Conservation (phyloP, 495 filamentous ascomycete genomes). For the Baudoinia panamericana region DNA sequence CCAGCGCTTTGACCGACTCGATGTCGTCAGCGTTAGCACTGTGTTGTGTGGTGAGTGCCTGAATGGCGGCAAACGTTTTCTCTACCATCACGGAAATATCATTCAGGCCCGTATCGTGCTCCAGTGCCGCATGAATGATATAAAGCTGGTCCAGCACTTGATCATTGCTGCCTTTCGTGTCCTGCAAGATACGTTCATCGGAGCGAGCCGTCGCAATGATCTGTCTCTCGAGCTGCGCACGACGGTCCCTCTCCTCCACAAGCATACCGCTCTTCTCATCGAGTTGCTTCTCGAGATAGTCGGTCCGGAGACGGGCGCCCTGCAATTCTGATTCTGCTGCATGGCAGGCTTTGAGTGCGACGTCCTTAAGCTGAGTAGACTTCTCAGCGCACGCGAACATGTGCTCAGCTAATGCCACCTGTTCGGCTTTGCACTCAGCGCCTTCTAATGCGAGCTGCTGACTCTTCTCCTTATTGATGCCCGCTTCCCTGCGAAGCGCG, state of each 20-base stretch:
- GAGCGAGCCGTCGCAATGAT: slow-evolving; percentile 7
- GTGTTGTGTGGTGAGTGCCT: slow-evolving; percentile 1
- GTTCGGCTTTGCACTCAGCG: slow-evolving; percentile 2
- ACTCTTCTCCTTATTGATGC: neutral
- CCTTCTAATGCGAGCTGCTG: slow-evolving; percentile 4
- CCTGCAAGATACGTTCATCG: slow-evolving; percentile 6
- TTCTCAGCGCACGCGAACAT: neutral
- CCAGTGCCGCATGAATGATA: slow-evolving; percentile 9
- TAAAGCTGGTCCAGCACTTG: slow-evolving; percentile 21
- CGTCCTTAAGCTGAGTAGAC: slow-evolving; percentile 1
- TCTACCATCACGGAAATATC: neutral
- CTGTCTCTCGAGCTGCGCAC: slow-evolving; percentile 20
- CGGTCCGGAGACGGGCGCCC: neutral
- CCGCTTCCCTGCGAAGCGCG: slow-evolving; percentile 6
- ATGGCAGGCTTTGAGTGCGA: slow-evolving; percentile 3
- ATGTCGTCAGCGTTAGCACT: slow-evolving; percentile 8
- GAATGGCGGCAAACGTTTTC: slow-evolving; percentile 4
- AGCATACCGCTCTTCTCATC: slow-evolving; percentile 15
- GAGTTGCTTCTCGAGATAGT: slow-evolving; percentile 16
- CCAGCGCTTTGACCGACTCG: slow-evolving; percentile 3
- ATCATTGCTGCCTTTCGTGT: slow-evolving; percentile 10
- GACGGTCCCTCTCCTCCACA: slow-evolving; percentile 19
- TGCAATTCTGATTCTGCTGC: slow-evolving; percentile 3
- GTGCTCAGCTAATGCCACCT: neutral
- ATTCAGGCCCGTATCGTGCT: neutral